phyloP scores from a whole-genome alignment of 2,329 filamentous ascomycete genomes.

The Calonectria pteridis region DNA sequence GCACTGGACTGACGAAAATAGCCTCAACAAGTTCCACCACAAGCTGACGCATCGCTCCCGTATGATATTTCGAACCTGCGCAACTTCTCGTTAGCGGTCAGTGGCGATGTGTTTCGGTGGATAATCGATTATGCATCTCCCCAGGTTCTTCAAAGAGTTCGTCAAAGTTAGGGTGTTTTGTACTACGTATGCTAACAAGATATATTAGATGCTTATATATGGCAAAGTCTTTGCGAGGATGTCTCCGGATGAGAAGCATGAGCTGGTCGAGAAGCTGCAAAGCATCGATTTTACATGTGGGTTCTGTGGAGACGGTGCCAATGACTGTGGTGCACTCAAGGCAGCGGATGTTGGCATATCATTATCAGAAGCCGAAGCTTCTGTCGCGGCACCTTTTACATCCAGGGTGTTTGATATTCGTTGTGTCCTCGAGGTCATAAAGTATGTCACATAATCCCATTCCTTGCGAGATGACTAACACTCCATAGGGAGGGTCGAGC shows the following conservation, averaged over 20 bases:
- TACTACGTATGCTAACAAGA: conserved; percentile 1
- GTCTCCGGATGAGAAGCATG: conserved; percentile 99
- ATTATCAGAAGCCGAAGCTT: conserved; percentile 95
- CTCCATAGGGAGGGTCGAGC: conserved; percentile 83
- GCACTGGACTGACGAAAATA: conserved; percentile 48
- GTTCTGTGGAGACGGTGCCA: conserved; percentile 97
- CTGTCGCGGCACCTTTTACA: conserved; percentile 97
- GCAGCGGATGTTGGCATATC: conserved; percentile 98
- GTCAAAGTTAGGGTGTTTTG: conserved; percentile 36
- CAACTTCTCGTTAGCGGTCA: conserved; percentile 91
- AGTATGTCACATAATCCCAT: conserved; percentile 56
- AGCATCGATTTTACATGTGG: conserved; percentile 95
- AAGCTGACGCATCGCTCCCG: conserved; percentile 85
- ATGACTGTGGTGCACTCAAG: conserved; percentile 96
- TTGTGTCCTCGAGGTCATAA: conserved; percentile 92
- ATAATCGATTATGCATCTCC: conserved; percentile 90
- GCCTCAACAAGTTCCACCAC: conserved; percentile 78
- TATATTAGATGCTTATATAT: conserved; percentile 81
- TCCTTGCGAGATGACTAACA: conserved; percentile 36
- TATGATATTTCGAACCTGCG: conserved; percentile 85
- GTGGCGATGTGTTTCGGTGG: conserved; percentile 96
- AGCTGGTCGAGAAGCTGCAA: conserved; percentile 96
- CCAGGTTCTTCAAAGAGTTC: conserved; percentile 78
- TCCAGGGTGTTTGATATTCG: conserved; percentile 96
- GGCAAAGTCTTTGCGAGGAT: conserved; percentile 97